phyloP scores from a whole-genome alignment of 2,329 filamentous ascomycete genomes.

The Cladophialophora immunda region DNA sequence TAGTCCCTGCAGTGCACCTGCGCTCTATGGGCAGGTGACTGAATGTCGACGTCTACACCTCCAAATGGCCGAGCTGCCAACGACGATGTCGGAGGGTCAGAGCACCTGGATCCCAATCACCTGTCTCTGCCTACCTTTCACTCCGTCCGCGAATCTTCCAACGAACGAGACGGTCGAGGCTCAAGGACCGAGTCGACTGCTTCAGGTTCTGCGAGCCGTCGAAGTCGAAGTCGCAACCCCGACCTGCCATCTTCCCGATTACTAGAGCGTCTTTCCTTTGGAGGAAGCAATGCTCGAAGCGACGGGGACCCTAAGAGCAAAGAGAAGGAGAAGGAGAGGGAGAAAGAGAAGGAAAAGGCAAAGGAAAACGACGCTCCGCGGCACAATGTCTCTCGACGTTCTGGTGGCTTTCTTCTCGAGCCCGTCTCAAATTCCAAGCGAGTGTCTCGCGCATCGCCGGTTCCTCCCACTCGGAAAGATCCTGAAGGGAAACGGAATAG shows the following conservation, averaged over 20 bases:
- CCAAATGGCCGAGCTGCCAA: conserved; percentile 29
- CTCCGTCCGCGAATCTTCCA: conserved; percentile 30
- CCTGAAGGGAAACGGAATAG: conserved; percentile 52
- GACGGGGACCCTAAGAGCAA: conserved; percentile 24
- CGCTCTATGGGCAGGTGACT: conserved; percentile 36
- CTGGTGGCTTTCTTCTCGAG: conserved; percentile 58
- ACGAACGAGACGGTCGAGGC: conserved; percentile 27
- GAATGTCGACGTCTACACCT: conserved; percentile 36
- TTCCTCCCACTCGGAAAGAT: conserved; percentile 44
- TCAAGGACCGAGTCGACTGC: conserved; percentile 27
- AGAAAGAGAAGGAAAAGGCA: conserved; percentile 19
- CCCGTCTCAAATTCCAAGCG: conserved; percentile 47
- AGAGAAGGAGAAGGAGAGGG: conserved; percentile 25
- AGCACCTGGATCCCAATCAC: conserved; percentile 20
- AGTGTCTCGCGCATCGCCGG: conserved; percentile 42
- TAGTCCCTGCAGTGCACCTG: conserved; percentile 33
- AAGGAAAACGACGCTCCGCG: conserved; percentile 22
- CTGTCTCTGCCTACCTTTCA: conserved; percentile 34
- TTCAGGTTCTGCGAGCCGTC: conserved; percentile 25
- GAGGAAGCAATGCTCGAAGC: conserved; percentile 15
- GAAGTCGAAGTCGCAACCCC: conserved; percentile 21
- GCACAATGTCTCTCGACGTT: conserved; percentile 35
- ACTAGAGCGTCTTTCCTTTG: conserved; percentile 24
- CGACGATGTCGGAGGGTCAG: conserved; percentile 18
- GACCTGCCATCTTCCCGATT: conserved; percentile 17